Evolutionary conservation across 208 protist genomes (phyloP).

Genomic region (Leishmania major): DNA sequence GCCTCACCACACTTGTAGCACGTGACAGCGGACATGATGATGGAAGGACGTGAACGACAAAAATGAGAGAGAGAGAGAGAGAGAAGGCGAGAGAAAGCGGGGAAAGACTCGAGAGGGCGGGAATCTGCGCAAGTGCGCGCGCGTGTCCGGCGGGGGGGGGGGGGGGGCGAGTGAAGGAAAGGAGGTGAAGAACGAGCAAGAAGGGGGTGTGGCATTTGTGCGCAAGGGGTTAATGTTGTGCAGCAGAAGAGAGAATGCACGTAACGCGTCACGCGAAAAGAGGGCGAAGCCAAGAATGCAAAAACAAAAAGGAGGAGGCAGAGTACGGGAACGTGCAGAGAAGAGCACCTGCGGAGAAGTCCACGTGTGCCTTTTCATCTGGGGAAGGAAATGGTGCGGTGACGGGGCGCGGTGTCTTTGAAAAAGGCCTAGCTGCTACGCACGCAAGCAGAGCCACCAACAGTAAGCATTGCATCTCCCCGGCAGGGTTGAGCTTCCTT

Average conservation of each 20-base stretch:
- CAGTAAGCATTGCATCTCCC: neutral
- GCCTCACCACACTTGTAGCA: conserved; percentile 75
- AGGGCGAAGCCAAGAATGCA: neutral
- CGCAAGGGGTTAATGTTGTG: neutral
- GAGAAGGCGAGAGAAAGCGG: neutral
- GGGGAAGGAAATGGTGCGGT: neutral
- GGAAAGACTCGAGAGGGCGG: conserved; percentile 7
- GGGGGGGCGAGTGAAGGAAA: neutral
- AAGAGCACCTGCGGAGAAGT: neutral
- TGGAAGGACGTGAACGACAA: conserved; percentile 2
- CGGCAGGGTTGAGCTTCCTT: neutral
- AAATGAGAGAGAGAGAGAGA: neutral
- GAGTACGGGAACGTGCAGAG: neutral
- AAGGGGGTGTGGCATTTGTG: neutral
- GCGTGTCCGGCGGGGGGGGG: neutral
- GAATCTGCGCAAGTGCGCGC: neutral
- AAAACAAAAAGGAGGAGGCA: neutral
- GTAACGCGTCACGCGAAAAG: neutral
- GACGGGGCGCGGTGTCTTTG: neutral
- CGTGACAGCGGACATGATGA: conserved; percentile 44
- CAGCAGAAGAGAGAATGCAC: neutral
- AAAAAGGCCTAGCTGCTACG: neutral
- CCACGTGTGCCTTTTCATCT: neutral
- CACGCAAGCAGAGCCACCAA: neutral
- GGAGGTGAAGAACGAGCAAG: neutral